Evolutionary conservation across 768 basidiomycete species (phyloP).

Genomic region (Tricholoma terreum): DNA sequence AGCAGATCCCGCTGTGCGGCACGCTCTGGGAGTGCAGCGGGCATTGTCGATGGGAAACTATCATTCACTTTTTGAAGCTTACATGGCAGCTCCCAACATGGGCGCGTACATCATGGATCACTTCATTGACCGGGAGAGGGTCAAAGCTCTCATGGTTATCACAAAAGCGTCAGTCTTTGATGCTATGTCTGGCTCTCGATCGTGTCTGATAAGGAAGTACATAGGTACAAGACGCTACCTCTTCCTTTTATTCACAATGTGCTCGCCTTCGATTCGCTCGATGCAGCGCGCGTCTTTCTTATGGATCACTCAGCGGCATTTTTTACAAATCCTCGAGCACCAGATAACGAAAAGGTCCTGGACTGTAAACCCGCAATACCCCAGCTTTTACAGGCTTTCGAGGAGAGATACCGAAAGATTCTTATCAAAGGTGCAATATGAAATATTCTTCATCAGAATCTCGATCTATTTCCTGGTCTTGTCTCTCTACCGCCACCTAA

Average conservation of each 20-base stretch:
- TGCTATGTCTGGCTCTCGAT: background rate
- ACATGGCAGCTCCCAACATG: constrained; percentile 88
- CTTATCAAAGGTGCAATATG: constrained; percentile 92
- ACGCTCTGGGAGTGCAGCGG: constrained; percentile 87
- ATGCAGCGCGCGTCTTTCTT: constrained; percentile 68
- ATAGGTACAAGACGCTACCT: constrained; percentile 80
- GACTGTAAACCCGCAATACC: constrained; percentile 67
- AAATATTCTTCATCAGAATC: constrained; percentile 15
- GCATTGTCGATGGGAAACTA: constrained; percentile 93
- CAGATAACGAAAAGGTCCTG: constrained; percentile 61
- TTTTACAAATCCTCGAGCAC: constrained; percentile 61
- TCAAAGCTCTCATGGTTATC: constrained; percentile 83
- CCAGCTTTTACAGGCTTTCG: constrained; percentile 61
- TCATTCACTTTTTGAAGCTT: constrained; percentile 85
- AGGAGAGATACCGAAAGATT: constrained; percentile 82
- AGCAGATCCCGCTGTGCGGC: constrained; percentile 71
- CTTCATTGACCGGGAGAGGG: constrained; percentile 89
- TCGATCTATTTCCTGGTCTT: constrained; percentile 17
- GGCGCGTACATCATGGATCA: constrained; percentile 99
- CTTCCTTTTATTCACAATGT: constrained; percentile 75
- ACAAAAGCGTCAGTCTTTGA: constrained; percentile 79
- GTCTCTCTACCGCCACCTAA: constrained; percentile 18
- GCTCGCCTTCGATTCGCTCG: constrained; percentile 75
- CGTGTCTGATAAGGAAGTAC: background rate
- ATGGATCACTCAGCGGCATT: constrained; percentile 61